Conservation (phyloP, 2,329 filamentous ascomycete species). For the Aspergillus persii region DNA sequence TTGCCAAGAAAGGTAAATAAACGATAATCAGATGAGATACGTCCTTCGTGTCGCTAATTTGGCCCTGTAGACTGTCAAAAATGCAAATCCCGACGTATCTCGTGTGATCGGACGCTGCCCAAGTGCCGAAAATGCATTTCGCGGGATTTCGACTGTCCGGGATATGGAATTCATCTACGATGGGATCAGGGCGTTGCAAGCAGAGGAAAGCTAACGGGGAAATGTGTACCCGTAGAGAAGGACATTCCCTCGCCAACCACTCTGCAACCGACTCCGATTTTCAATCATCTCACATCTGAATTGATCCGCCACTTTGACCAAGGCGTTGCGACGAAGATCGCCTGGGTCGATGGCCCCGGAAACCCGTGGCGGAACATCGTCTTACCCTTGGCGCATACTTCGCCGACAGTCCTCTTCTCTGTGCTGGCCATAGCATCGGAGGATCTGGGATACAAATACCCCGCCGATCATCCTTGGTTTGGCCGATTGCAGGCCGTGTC, state of each 20-base stretch:
- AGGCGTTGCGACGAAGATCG: slow-evolving; percentile 21
- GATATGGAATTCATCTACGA: slow-evolving; percentile 23
- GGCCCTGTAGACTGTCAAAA: slow-evolving; percentile 18
- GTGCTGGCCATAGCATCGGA: slow-evolving; percentile 26
- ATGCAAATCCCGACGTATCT: slow-evolving; percentile 24
- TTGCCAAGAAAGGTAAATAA: not conserved
- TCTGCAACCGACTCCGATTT: not conserved
- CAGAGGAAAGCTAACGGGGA: slow-evolving; percentile 24
- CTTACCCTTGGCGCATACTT: slow-evolving; percentile 23
- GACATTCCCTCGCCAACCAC: not conserved
- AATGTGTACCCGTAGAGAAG: slow-evolving; percentile 13
- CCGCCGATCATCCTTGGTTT: slow-evolving; percentile 4
- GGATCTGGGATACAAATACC: slow-evolving; percentile 18
- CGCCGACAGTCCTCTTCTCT: slow-evolving; percentile 21
- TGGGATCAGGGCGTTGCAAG: slow-evolving; percentile 28
- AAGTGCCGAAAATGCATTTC: slow-evolving; percentile 24
- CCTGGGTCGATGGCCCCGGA: slow-evolving; percentile 25
- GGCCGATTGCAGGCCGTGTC: slow-evolving; percentile 10
- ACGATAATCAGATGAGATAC: not conserved
- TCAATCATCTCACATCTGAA: not conserved
- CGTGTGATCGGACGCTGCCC: slow-evolving; percentile 25
- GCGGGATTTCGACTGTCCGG: slow-evolving; percentile 25
- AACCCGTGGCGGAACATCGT: slow-evolving; percentile 28
- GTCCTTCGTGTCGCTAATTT: not conserved
- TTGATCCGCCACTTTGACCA: slow-evolving; percentile 25